Percentiles rank a stretch among this genome's conserved stretches.
These are phyloP conservation scores for Epichloe glyceriae DNA, from an alignment of 2,329 filamentous ascomycete genomes.

Conservation along the genomic window DNA sequence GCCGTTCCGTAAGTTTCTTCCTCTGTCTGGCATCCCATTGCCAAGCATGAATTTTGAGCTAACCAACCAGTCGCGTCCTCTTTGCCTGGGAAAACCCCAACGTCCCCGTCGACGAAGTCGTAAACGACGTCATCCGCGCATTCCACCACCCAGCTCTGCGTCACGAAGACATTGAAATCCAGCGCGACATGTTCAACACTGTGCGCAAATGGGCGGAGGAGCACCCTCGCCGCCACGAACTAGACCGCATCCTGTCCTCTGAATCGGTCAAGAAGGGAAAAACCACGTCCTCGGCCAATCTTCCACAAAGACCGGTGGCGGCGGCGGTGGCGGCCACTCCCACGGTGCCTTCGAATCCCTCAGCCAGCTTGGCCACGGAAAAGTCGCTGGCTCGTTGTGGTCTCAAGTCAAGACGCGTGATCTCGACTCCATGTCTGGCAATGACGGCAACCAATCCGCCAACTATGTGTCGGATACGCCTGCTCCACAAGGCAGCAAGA, in stretches of 20 bases:
- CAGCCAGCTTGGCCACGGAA: conserved; percentile 39
- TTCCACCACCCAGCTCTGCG: conserved; percentile 88
- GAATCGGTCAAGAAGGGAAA: conserved; percentile 67
- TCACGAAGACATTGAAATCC: conserved; percentile 63
- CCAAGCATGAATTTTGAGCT: no score
- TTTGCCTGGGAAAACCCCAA: conserved; percentile 88
- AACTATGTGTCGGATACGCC: conserved; percentile 28
- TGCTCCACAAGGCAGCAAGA: conserved; percentile 19
- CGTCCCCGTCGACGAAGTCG: conserved; percentile 69
- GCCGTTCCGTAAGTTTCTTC: conserved; percentile 52
- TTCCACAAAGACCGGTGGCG: conserved; percentile 17
- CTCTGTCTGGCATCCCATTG: not conserved
- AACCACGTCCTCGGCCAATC: conserved; percentile 52
- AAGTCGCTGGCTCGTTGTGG: conserved; percentile 47
- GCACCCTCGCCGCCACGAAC: conserved; percentile 49
- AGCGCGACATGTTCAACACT: conserved; percentile 77
- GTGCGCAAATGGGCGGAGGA: conserved; percentile 71
- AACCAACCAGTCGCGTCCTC: conserved; percentile 46
- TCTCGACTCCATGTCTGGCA: conserved; percentile 39
- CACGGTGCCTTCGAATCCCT: conserved; percentile 32
- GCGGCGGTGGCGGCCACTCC: conserved; percentile 20
- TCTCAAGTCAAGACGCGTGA: conserved; percentile 47
- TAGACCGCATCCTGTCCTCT: conserved; percentile 67
- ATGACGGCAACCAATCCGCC: conserved; percentile 25
- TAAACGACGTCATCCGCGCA: conserved; percentile 65